phyloP scores from a whole-genome alignment of 768 basidiomycete species.

The Termitomyces sp. region DNA sequence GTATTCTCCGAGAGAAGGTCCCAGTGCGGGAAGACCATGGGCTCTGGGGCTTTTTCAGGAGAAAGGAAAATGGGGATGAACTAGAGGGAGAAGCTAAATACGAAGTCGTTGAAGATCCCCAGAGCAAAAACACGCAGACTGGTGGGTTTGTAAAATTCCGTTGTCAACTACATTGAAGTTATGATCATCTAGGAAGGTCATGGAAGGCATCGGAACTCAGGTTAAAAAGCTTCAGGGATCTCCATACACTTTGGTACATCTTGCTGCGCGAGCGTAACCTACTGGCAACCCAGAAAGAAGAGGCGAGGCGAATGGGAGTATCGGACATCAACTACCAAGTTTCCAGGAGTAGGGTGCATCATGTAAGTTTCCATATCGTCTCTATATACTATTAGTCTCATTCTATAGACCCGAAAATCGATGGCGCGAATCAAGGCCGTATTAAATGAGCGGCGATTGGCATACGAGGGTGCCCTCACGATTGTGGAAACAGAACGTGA shows the following conservation, averaged over 20 bases:
- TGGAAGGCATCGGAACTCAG: slow-evolving; percentile 88
- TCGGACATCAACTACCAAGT: slow-evolving; percentile 23
- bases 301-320: slow-evolving; percentile 59
- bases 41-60: slow-evolving; percentile 72
- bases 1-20: slow-evolving; percentile 18
- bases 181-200: slow-evolving; percentile 58
- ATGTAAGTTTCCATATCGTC: slow-evolving; percentile 27
- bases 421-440: slow-evolving; percentile 97
- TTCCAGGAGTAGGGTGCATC: slow-evolving; percentile 31
- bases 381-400: background rate
- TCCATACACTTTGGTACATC: slow-evolving; percentile 95
- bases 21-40: slow-evolving; percentile 58
- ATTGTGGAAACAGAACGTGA: slow-evolving; percentile 31
- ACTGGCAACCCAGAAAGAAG: slow-evolving; percentile 81
- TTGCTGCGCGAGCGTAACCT: slow-evolving; percentile 85
- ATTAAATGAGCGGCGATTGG: slow-evolving; percentile 83
- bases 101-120: slow-evolving; percentile 39
- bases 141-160: background rate
- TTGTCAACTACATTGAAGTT: background rate
- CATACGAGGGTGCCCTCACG: slow-evolving; percentile 65
- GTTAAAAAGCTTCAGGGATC: slow-evolving; percentile 85
- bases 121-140: slow-evolving; percentile 21
- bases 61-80: slow-evolving; percentile 35
- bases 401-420: slow-evolving; percentile 74
- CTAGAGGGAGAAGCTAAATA: slow-evolving; percentile 42